Evolutionary conservation across 139 green algal genomes (phyloP).

Genomic region (Limnomonas spitsbergensis): DNA sequence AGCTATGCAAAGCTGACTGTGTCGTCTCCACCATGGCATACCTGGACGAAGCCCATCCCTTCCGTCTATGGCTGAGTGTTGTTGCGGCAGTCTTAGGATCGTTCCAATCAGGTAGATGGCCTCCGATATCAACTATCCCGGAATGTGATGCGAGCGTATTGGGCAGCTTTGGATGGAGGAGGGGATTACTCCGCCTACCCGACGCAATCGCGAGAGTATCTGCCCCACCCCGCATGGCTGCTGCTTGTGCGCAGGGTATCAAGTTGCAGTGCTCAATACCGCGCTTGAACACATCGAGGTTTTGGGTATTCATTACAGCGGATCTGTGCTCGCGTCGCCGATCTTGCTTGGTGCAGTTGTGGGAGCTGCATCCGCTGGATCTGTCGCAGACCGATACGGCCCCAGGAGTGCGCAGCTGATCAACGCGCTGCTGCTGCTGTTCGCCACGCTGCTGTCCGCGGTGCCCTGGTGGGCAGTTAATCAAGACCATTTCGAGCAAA

Average conservation of each 20-base stretch:
- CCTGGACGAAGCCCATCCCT: not conserved
- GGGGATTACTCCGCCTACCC: too few species aligned
- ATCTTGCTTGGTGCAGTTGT: not conserved
- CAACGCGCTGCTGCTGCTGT: not conserved
- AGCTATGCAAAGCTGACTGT: too few species aligned
- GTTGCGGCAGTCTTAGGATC: not conserved
- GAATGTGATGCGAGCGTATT: not conserved
- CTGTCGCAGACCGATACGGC: not conserved
- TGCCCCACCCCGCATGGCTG: too few species aligned
- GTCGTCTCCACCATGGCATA: too few species aligned
- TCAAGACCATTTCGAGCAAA: not conserved
- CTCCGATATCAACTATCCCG: too few species aligned
- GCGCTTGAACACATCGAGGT: not conserved
- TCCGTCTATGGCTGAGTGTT: not conserved
- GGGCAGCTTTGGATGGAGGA: too few species aligned
- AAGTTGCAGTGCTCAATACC: constrained; percentile 4
- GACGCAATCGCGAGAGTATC: too few species aligned
- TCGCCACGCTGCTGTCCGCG: not conserved
- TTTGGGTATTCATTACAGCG: not conserved
- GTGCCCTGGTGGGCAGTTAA: not conserved
- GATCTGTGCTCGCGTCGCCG: not conserved
- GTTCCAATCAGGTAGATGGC: not conserved
- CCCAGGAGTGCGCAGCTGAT: not conserved
- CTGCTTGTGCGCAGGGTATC: not conserved
- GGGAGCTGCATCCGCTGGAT: not conserved